These are phyloP conservation scores for Luffa acutangula DNA, from an alignment of 306 rosid species.

Conservation along the genomic window DNA sequence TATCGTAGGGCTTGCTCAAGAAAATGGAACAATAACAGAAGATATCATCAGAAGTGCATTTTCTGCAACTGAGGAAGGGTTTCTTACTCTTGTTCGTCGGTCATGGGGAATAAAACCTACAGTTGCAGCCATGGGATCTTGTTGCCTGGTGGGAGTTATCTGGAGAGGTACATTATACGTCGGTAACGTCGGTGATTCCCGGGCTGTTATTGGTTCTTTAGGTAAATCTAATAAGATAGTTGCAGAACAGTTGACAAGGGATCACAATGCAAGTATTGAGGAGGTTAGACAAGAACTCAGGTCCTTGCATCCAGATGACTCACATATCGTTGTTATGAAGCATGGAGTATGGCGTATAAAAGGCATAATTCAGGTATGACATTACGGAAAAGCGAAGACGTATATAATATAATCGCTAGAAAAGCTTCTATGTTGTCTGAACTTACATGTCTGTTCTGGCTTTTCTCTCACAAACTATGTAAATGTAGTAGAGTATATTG, in stretches of 20 bases:
- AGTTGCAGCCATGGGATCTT: conserved; percentile 78
- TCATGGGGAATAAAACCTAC: conserved; percentile 59
- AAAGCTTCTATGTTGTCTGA: neutral
- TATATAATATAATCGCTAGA: neutral
- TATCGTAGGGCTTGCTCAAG: conserved; percentile 57
- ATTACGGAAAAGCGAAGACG: too few relatives aligned
- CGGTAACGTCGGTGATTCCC: conserved; percentile 78
- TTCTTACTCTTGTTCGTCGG: conserved; percentile 70
- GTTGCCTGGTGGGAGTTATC: conserved; percentile 76
- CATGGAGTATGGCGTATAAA: conserved; percentile 86
- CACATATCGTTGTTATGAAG: conserved; percentile 64
- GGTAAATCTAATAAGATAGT: conserved; percentile 54
- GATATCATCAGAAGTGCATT: conserved; percentile 55
- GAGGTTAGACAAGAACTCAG: conserved; percentile 70
- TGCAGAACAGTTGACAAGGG: conserved; percentile 69
- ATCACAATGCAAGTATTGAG: conserved; percentile 73
- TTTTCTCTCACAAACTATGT: neutral
- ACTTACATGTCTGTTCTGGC: neutral
- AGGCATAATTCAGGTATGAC: conserved; percentile 89
- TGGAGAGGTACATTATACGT: conserved; percentile 62
- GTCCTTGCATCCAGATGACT: conserved; percentile 73
- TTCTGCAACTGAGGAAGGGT: conserved; percentile 81
- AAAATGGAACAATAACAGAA: conserved; percentile 51
- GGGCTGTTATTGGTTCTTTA: conserved; percentile 68
- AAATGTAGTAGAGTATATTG: neutral